These are phyloP conservation scores for Pichia sp. DNA, from an alignment of 1,139 yeast genomes.

Conservation along the genomic window DNA sequence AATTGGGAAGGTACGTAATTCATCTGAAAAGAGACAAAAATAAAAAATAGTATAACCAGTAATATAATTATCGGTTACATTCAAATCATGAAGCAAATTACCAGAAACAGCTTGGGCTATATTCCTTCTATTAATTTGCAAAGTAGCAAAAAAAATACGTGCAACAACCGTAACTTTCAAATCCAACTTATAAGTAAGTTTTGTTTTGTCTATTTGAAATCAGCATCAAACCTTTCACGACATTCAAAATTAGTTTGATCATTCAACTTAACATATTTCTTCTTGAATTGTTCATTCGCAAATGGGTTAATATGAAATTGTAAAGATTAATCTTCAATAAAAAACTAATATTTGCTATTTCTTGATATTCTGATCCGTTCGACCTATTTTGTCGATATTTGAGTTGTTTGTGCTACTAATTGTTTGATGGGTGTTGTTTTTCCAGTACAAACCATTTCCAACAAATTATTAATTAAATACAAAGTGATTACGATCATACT, in stretches of 20 bases:
- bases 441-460: too few species aligned
- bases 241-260: constrained; percentile 41
- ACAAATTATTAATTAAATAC: too few species aligned
- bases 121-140: too few species aligned
- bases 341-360: background rate
- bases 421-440: background rate
- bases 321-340: constrained; percentile 7
- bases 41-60: too few species aligned
- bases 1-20: too few species aligned
- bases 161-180: constrained; percentile 38
- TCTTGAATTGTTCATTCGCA: constrained; percentile 36
- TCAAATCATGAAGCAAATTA: too few species aligned
- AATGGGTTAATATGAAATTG: constrained; percentile 24
- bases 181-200: constrained; percentile 39
- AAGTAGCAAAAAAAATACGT: too few species aligned
- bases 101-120: too few species aligned
- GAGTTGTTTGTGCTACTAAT: background rate
- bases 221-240: constrained; percentile 38
- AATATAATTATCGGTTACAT: too few species aligned
- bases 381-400: background rate
- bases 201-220: constrained; percentile 41
- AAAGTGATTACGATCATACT: too few species aligned
- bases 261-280: constrained; percentile 36
- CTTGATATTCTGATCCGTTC: background rate
- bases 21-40: too few species aligned